Percentiles rank a stretch among this genome's conserved stretches.
Conservation (phyloP, 1,284 basidiomycete genomes). For the Golubevia pallescens region DNA sequence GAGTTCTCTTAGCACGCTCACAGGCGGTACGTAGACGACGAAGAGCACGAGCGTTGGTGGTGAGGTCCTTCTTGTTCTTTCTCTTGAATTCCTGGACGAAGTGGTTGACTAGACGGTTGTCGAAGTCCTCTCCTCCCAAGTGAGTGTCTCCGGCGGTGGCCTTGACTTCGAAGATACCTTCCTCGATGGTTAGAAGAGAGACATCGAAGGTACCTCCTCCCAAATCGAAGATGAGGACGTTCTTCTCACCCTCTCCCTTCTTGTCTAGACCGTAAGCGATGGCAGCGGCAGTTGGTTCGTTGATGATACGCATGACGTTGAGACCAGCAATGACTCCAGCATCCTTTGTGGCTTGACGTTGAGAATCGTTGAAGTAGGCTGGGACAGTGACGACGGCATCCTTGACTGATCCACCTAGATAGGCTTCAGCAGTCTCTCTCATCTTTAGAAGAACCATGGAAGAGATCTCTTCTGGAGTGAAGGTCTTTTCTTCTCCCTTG, state of each 20-base stretch:
- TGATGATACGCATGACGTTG: slow-evolving; percentile 95
- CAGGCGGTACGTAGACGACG: slow-evolving; percentile 97
- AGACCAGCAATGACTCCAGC: slow-evolving; percentile 96
- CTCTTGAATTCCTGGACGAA: slow-evolving; percentile 92
- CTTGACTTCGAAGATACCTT: slow-evolving; percentile 95
- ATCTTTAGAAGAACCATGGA: slow-evolving; percentile 96
- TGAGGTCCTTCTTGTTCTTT: slow-evolving; percentile 80
- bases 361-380: slow-evolving; percentile 97
- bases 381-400: slow-evolving; percentile 96
- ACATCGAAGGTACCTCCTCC: slow-evolving; percentile 99
- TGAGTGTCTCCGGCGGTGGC: slow-evolving; percentile 98
- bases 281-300: slow-evolving; percentile 93
- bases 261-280: slow-evolving; percentile 99
- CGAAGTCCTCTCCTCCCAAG: slow-evolving; percentile 98
- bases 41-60: slow-evolving; percentile 89
- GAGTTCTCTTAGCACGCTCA: slow-evolving; percentile 97
- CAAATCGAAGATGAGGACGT: slow-evolving; percentile 97
- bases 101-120: slow-evolving; percentile 93
- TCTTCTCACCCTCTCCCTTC: slow-evolving; percentile 82
- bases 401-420: too few species aligned
- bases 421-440: slow-evolving; percentile 99
- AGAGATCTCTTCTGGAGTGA: slow-evolving; percentile 80
- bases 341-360: slow-evolving; percentile 98
- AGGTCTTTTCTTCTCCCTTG: slow-evolving; percentile 49
- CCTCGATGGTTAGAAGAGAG: slow-evolving; percentile 92